Base-by-base conservation (phyloP, 1,139 yeast species). In the Pichia kudriavzevii region DNA sequence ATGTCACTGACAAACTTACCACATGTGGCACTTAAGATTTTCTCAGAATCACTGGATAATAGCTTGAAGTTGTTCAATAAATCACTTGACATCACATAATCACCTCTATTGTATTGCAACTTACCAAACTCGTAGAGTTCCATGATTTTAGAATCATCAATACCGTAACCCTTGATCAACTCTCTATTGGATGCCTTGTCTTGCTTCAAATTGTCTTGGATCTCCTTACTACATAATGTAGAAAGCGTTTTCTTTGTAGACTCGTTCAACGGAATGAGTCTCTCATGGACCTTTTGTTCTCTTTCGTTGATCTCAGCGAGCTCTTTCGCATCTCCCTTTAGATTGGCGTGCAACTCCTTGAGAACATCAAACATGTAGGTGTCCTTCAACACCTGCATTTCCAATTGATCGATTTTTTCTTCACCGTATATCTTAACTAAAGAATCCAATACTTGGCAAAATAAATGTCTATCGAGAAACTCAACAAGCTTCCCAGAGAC, bases 1-100 rank as follows among this genome's bases (percentile, higher is more conserved):
- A 75, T 71, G 45, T 72, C 78, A 27, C 73, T 63, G 1, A 80
- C 77, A 13, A 75, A 58, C 48, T 69, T 69, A 50, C 79, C 79
- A 78, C 79, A 74, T n/a, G 78, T 71, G 17, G 79, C 76, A 38
- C 72, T 69, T 32, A 68, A 54, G 40, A 68, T 64, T 41, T 67
- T 55, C 20, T 69, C 67, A 41, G 58, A 58, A 49, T 73, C 67
- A 23, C 70, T 67, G 14, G 78, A 70, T 20, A 74, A 58, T 12
- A 69, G 64, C 52, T 77, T 61, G 53, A 72, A 74, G 51, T 71
- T 75, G 47, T 67, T 67, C 41, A 74, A 56, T 42, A 72, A 59
- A 49, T 73, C 79, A 18, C 73, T 63, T 10, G 79, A 76, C 57
- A 69, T 64, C 32, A 62, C 67, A 53, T 73, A 74, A 47, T 72